Conservation (phyloP, 441 rosid genomes). For the Syzygium malaccense region DNA sequence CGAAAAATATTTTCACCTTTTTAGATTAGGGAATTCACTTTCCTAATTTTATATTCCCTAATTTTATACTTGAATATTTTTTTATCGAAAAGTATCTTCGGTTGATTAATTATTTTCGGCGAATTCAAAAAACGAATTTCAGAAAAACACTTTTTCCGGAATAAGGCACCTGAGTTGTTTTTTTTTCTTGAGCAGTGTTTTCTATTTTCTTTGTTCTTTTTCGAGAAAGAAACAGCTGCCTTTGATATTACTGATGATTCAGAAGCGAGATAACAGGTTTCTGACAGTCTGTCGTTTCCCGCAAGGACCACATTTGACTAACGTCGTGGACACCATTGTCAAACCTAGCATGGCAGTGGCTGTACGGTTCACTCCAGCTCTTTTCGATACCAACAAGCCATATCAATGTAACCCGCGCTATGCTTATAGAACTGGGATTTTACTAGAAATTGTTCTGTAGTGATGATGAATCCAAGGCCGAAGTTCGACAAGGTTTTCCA, state of each 20-base stretch:
- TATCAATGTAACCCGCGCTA: background rate
- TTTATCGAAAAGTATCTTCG: no score
- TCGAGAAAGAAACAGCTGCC: background rate
- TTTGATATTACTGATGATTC: background rate
- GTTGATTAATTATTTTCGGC: fast-evolving
- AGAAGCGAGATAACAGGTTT: background rate
- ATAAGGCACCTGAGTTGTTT: background rate
- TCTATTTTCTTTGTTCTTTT: background rate
- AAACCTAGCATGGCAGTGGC: background rate
- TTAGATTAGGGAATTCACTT: no score
- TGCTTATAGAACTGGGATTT: background rate
- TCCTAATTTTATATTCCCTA: no score
- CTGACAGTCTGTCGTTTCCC: background rate
- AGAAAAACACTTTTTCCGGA: no score
- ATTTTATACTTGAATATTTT: no score
- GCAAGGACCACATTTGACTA: background rate
- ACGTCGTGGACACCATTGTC: background rate
- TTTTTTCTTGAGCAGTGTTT: background rate
- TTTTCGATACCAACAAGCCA: background rate
- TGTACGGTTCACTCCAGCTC: background rate
- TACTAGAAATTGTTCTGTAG: background rate
- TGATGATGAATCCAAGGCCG: background rate
- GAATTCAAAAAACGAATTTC: no score
- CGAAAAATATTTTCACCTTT: no score
- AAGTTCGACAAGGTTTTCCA: background rate